Percentiles rank a stretch among this genome's conserved stretches.
phyloP scores from a whole-genome alignment of 441 rosid genomes.

The Aquilaria agallochum region DNA sequence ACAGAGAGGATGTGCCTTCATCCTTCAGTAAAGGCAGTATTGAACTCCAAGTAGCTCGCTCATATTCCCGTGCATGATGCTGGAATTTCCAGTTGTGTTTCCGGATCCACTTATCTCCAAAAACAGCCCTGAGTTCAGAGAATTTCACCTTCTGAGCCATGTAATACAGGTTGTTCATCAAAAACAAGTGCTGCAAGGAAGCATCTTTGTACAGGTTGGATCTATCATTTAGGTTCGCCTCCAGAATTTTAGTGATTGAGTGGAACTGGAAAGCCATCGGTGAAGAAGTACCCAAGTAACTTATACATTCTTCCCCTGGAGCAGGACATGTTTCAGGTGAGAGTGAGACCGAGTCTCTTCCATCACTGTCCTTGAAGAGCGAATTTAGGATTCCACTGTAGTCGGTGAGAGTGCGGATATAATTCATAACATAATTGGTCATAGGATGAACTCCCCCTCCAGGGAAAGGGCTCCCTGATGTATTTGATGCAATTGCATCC shows the following conservation, averaged over 20 bases:
- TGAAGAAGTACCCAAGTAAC: conserved; percentile 20
- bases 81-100: conserved; percentile 82
- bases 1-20: conserved; percentile 47
- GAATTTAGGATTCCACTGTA: conserved; percentile 52
- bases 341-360: conserved; percentile 25
- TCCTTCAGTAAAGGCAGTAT: conserved; percentile 61
- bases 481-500: conserved; percentile 57
- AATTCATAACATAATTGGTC: conserved; percentile 83
- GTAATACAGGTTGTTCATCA: conserved; percentile 90
- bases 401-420: conserved; percentile 58
- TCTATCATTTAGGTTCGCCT: conserved; percentile 61
- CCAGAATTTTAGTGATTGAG: conserved; percentile 57
- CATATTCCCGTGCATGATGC: conserved; percentile 65
- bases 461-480: conserved; percentile 50
- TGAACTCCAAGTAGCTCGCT: conserved; percentile 72
- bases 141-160: conserved; percentile 78
- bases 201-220: conserved; percentile 61
- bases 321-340: conserved; percentile 36
- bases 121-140: conserved; percentile 55
- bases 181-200: conserved; percentile 71
- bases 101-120: conserved; percentile 77
- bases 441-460: conserved; percentile 80
- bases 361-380: conserved; percentile 49
- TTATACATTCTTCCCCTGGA: conserved; percentile 33
- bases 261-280: conserved; percentile 48